Percentiles rank a stretch among this genome's conserved stretches.
Evolutionary conservation across 768 basidiomycete species (phyloP).

Genomic region (Trametes meyenii): DNA sequence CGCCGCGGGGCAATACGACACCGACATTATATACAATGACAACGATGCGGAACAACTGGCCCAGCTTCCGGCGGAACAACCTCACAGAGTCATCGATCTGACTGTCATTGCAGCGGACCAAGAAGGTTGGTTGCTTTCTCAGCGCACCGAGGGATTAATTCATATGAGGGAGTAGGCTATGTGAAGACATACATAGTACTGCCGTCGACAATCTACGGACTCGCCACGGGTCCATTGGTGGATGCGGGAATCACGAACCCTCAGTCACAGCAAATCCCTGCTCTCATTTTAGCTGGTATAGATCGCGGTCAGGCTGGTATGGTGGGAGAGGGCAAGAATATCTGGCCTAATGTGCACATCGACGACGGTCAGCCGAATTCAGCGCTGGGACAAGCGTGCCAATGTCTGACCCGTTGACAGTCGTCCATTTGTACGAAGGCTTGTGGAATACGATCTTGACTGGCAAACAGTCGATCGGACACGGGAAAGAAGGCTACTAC

Average conservation of each 20-base stretch:
- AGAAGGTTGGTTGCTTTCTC: slow-evolving; percentile 39
- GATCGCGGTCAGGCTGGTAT: slow-evolving; percentile 52
- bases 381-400: neutral
- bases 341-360: slow-evolving; percentile 61
- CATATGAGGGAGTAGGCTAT: slow-evolving; percentile 40
- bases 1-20: slow-evolving; percentile 43
- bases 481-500: slow-evolving; percentile 38
- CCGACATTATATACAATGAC: slow-evolving; percentile 50
- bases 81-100: slow-evolving; percentile 53
- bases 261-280: slow-evolving; percentile 54
- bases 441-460: slow-evolving; percentile 40
- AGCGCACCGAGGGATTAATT: neutral
- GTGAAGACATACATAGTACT: slow-evolving; percentile 54
- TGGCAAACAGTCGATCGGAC: slow-evolving; percentile 22
- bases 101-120: slow-evolving; percentile 48
- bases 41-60: slow-evolving; percentile 48
- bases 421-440: slow-evolving; percentile 42
- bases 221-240: slow-evolving; percentile 49
- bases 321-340: slow-evolving; percentile 58
- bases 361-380: slow-evolving; percentile 45
- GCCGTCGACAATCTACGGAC: slow-evolving; percentile 61
- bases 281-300: slow-evolving; percentile 45
- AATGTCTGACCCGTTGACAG: slow-evolving; percentile 30
- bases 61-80: slow-evolving; percentile 44
- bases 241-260: slow-evolving; percentile 54